Evolutionary conservation across 225 moss, liverwort and hornwort species (phyloP).

Genomic region (Polytrichum commune): DNA sequence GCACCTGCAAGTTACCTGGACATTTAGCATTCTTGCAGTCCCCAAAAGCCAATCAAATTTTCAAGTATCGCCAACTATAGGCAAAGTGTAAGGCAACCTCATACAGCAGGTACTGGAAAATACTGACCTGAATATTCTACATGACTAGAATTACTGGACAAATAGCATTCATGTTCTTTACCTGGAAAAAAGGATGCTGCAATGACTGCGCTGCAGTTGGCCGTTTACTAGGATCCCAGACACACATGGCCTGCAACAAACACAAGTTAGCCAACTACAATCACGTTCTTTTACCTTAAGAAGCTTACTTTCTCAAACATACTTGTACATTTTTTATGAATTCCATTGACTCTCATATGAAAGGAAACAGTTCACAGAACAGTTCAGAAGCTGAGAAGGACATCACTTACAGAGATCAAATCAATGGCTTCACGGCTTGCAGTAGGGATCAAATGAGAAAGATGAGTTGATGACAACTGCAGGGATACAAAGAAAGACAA

Average conservation of each 20-base stretch:
- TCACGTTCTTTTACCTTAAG: no score
- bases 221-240: slow-evolving; percentile 80
- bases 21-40: no score
- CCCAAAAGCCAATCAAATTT: no score
- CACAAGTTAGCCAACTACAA: no score
- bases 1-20: slow-evolving; percentile 30
- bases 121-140: no score
- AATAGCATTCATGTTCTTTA: slow-evolving; percentile 15
- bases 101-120: no score
- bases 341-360: no score
- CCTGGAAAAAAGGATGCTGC: slow-evolving; percentile 84
- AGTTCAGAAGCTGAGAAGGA: background rate
- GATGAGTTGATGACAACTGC: slow-evolving; percentile 57
- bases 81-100: no score
- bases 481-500: slow-evolving; percentile 7
- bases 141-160: background rate
- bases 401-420: slow-evolving; percentile 65
- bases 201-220: slow-evolving; percentile 69
- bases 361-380: no score
- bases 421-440: slow-evolving; percentile 71
- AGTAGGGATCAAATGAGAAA: slow-evolving; percentile 56
- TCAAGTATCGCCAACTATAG: no score
- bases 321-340: no score
- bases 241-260: slow-evolving; percentile 62
- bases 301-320: no score